Evolutionary conservation across 805 yeast genomes (phyloP).

Genomic region (Saturnispora saitoi): DNA sequence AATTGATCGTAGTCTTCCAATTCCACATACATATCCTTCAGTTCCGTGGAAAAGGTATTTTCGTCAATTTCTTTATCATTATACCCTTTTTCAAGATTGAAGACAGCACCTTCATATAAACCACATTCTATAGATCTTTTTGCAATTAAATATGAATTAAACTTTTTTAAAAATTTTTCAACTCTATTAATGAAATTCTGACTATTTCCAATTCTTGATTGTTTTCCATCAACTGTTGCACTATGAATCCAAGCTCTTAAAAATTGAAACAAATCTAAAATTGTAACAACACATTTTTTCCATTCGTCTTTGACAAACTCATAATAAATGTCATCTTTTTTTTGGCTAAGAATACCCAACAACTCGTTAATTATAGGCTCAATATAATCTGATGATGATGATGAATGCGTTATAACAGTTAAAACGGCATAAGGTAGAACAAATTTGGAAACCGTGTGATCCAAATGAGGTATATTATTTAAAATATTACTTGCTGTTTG

Average conservation of each 20-base stretch:
- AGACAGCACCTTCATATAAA: conserved; percentile 78
- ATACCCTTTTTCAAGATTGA: conserved; percentile 73
- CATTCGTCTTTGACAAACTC: conserved; percentile 48
- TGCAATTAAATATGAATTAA: conserved; percentile 69
- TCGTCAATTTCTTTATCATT: conserved; percentile 32
- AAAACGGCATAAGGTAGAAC: conserved; percentile 71
- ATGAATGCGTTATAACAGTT: conserved; percentile 37
- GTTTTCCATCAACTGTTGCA: conserved; percentile 26
- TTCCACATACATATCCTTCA: conserved; percentile 78
- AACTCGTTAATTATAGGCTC: conserved; percentile 52
- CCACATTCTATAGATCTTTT: conserved; percentile 72
- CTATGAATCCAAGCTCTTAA: conserved; percentile 64
- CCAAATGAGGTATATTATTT: conserved; percentile 28
- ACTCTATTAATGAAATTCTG: conserved; percentile 25
- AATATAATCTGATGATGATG: conserved; percentile 30
- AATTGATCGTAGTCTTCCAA: conserved; percentile 86
- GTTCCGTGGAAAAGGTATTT: conserved; percentile 36
- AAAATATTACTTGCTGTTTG: conserved; percentile 10
- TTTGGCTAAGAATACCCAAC: conserved; percentile 43
- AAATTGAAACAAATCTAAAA: conserved; percentile 76
- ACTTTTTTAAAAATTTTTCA: conserved; percentile 38
- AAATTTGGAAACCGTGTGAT: conserved; percentile 58
- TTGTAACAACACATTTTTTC: conserved; percentile 58
- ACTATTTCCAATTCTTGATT: background rate
- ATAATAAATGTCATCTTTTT: conserved; percentile 36